A percentile compares a stretch with the other conserved stretches of the same genome.
These are phyloP conservation scores for Zasmidium citrigriseum DNA, from an alignment of 2,329 filamentous ascomycete species.

Conservation along the genomic window DNA sequence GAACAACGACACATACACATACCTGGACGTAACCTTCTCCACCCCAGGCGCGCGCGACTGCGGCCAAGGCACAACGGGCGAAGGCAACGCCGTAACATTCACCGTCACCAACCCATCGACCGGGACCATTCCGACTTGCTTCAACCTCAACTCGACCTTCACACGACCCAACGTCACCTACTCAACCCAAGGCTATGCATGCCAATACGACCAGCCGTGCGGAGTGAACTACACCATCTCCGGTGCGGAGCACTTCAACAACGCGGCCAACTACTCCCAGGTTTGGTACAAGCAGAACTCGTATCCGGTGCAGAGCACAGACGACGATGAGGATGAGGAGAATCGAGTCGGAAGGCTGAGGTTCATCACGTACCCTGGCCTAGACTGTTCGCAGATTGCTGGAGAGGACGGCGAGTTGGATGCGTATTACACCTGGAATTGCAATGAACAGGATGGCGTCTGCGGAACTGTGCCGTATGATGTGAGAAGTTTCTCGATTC, in stretches of 20 bases:
- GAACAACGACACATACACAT: neutral
- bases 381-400: neutral
- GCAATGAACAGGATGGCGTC: neutral
- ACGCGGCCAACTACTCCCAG: neutral
- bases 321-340: neutral
- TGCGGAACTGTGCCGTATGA: neutral
- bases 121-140: neutral
- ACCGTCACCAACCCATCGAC: neutral
- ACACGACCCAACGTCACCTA: neutral
- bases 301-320: neutral
- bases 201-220: neutral
- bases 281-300: neutral
- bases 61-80: conserved; percentile 3
- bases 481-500: neutral
- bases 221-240: conserved; percentile 2
- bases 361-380: neutral
- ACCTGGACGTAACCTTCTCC: neutral
- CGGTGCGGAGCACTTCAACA: neutral
- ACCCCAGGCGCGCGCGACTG: neutral
- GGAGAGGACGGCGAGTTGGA: neutral
- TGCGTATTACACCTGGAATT: neutral
- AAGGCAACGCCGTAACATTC: conserved; percentile 1
- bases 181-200: neutral
- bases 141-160: neutral
- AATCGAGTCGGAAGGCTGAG: neutral